These are phyloP conservation scores for Neurospora sublineolata DNA, from an alignment of 495 filamentous ascomycete genomes.

Conservation along the genomic window DNA sequence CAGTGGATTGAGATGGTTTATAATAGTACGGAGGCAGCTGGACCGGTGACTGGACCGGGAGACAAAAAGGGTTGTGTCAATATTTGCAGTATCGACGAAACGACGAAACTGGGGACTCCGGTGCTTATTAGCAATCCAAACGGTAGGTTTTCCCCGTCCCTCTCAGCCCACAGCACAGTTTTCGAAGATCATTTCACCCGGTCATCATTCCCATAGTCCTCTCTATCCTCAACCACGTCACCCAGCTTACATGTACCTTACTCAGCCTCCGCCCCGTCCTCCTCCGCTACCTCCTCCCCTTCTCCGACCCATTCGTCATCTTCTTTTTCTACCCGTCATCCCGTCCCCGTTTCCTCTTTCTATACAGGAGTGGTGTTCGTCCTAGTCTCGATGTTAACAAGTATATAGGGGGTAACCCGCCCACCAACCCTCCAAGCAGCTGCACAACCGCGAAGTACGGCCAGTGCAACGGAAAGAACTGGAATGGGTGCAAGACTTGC, in stretches of 20 bases:
- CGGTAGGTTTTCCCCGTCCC: background rate
- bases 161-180: background rate
- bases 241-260: background rate
- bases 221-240: background rate
- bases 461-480: constrained; percentile 40
- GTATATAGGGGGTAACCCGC: background rate
- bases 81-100: constrained; percentile 41
- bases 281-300: background rate
- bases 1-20: constrained; percentile 68
- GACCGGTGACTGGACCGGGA: background rate
- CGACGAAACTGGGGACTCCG: constrained; percentile 25
- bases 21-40: constrained; percentile 36
- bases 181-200: background rate
- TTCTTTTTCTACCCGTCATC: background rate
- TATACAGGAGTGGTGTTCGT: background rate
- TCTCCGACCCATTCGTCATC: background rate
- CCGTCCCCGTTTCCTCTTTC: background rate
- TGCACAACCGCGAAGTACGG: constrained; percentile 23
- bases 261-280: background rate
- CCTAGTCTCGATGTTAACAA: background rate
- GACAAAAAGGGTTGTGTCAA: constrained; percentile 22
- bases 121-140: constrained; percentile 17
- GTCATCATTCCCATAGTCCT: background rate
- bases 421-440: constrained; percentile 2
- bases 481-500: constrained; percentile 36